Conservation (phyloP, 345 rosid genomes). For the Anacardium occidentale region DNA sequence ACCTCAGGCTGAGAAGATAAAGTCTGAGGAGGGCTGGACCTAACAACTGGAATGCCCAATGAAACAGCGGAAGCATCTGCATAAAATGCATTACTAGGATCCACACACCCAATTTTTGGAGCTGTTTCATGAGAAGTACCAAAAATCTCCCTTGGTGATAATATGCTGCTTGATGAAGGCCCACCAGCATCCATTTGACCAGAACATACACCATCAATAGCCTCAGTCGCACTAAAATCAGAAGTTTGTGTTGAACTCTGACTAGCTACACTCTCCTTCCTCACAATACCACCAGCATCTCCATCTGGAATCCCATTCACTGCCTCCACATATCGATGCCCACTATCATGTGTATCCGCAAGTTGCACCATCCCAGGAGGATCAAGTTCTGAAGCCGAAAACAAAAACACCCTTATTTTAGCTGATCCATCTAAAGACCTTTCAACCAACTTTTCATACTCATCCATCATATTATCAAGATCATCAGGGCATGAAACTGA, state of each 20-base stretch:
- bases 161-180: constrained; percentile 31
- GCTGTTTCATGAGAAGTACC: constrained; percentile 31
- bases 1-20: constrained; percentile 36
- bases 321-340: constrained; percentile 68
- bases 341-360: constrained; percentile 53
- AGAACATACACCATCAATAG: constrained; percentile 35
- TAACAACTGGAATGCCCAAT: constrained; percentile 34
- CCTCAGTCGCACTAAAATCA: constrained; percentile 54
- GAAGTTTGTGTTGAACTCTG: constrained; percentile 65
- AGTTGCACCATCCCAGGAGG: constrained; percentile 44
- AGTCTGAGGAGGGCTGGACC: constrained; percentile 39
- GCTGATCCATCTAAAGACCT: constrained; percentile 67
- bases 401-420: constrained; percentile 68
- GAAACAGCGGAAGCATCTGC: constrained; percentile 42
- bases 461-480: constrained; percentile 82
- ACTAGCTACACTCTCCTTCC: constrained; percentile 69
- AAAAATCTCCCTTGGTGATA: constrained; percentile 37
- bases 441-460: constrained; percentile 63
- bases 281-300: constrained; percentile 29
- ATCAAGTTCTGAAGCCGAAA: constrained; percentile 53
- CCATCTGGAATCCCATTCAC: constrained; percentile 56
- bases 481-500: constrained; percentile 74
- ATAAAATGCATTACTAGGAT: constrained; percentile 30
- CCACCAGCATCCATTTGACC: constrained; percentile 40
- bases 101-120: constrained; percentile 30